Percentiles rank a stretch among this genome's conserved stretches.
phyloP scores from a whole-genome alignment of 495 filamentous ascomycete species.

The Podospora tetraspora region DNA sequence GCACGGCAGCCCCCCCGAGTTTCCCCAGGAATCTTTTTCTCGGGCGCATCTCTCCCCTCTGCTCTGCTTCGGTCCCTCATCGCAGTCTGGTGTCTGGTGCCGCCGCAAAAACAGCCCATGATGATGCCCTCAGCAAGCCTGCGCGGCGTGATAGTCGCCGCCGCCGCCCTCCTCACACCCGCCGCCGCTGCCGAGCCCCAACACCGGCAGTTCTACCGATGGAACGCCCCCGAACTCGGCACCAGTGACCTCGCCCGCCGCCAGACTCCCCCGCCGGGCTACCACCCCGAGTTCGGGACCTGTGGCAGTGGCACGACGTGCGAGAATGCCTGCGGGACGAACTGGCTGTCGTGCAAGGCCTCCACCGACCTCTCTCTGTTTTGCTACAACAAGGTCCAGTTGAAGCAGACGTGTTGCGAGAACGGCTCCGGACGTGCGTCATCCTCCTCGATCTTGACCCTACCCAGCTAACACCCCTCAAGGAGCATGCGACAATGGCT shows the following conservation, averaged over 20 bases:
- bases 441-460: not conserved
- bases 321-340: conserved; percentile 26
- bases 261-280: conserved; percentile 23
- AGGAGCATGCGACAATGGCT: conserved; percentile 28
- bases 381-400: conserved; percentile 30
- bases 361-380: conserved; percentile 28
- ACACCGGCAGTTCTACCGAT: conserved; percentile 19
- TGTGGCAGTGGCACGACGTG: conserved; percentile 27
- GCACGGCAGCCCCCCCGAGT: not conserved
- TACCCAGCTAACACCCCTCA: not conserved
- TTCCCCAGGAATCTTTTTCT: not conserved
- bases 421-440: conserved; percentile 28
- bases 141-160: conserved; percentile 1
- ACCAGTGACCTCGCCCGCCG: conserved; percentile 15
- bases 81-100: not conserved
- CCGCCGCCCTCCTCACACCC: conserved; percentile 3
- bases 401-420: conserved; percentile 28
- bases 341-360: conserved; percentile 27
- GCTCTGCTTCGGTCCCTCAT: not conserved
- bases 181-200: not conserved
- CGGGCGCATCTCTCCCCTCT: not conserved
- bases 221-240: conserved; percentile 9
- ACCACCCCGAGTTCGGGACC: conserved; percentile 29
- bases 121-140: not conserved
- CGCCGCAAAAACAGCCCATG: not conserved